Evolutionary conservation across 345 rosid genomes (phyloP), one percentile per base, ranked within the genome.

Genomic region (Gossypium thurberi): DNA sequence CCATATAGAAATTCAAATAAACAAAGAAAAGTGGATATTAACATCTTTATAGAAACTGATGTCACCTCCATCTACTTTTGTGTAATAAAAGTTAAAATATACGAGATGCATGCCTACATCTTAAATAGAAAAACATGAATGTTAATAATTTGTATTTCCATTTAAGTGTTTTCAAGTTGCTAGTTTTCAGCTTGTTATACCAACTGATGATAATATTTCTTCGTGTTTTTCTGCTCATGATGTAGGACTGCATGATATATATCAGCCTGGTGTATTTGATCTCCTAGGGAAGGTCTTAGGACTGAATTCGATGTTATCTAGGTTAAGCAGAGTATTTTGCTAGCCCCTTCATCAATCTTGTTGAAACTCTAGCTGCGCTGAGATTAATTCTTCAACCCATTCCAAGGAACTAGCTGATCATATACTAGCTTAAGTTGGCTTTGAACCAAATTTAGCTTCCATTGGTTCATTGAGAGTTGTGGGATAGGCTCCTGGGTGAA

Each of bases 311-410:
- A 23, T 21, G 37, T 23, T 66, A 66, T 46, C 20, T 66, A 11
- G 70, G 53, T 66, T 66, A 66, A 20, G 28, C 51, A 18, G 69
- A 47, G 56, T 47, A 14, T 23, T 23, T 10, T 47, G 53, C 14
- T 46, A 46, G 33, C 13, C 40, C 40, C 40, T 66, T 66, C 42
- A 66, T 66, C 40, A 43, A 48, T 20, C 37, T 43, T 56, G 26
- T 18, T 47, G 59, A 8, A 63, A 42, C 69, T 65, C 26, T 23
- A 43, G 52, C 62, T 59, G 74, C 59, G 56, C 47, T 42, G 2
- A 57, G 33, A 42, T 23, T 58, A 20, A 59, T 58, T 72, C 66
- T 61, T 72, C 26, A 61, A 48, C 33, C 58, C 47, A 46, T 72
- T 15, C 59, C 12, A 5, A 26, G 58, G 69, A 44, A 72, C 28